Conservation (phyloP, 768 basidiomycete genomes). For the Termitomyces eurrhizus region DNA sequence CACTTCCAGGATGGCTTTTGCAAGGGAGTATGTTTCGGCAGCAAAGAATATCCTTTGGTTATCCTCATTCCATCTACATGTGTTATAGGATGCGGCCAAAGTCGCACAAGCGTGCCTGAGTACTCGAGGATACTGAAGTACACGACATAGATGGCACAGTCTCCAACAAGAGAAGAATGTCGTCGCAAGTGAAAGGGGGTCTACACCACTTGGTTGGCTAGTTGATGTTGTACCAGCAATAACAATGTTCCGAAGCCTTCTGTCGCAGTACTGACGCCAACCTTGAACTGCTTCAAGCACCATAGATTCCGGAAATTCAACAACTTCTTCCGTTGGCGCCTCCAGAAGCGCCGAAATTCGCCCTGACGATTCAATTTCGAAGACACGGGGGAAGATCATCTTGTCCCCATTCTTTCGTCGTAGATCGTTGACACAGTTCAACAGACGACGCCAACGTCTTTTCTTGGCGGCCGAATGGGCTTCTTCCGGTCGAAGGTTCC, state of each 20-base stretch:
- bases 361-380: neutral
- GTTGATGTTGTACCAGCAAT: neutral
- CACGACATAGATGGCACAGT: fast-evolving
- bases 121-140: neutral
- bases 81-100: no score
- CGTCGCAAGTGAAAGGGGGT: constrained; percentile 4
- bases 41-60: neutral
- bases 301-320: neutral
- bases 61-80: neutral
- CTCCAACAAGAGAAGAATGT: constrained; percentile 1
- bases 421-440: neutral
- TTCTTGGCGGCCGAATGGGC: neutral
- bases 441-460: neutral
- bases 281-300: neutral
- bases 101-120: neutral
- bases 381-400: neutral
- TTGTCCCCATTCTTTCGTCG: neutral
- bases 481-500: neutral
- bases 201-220: neutral
- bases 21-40: neutral
- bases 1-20: constrained; percentile 2
- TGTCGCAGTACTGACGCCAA: neutral
- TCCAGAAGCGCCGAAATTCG: neutral
- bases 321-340: neutral
- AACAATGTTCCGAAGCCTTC: neutral